Conservation (phyloP, 2,329 filamentous ascomycete species). For the Neonectria punicea region DNA sequence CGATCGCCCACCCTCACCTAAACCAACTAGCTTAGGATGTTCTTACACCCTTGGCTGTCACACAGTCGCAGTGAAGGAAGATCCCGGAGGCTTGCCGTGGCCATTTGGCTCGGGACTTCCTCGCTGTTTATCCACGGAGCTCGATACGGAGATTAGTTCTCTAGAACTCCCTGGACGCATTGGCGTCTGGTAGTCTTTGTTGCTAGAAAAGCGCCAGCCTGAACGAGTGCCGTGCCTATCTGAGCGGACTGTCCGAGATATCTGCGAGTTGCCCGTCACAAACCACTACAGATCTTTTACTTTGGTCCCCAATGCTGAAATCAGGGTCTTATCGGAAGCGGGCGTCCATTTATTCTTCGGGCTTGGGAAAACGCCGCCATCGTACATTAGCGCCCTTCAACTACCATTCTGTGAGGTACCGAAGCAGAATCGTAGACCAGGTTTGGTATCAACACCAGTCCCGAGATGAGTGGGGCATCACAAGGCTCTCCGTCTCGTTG, state of each 20-base stretch:
- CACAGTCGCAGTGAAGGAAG: slow-evolving; percentile 15
- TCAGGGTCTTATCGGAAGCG: slow-evolving; percentile 34
- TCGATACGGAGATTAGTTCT: background rate
- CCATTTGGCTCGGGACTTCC: background rate
- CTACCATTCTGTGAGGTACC: slow-evolving; percentile 11
- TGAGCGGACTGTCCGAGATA: slow-evolving; percentile 17
- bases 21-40: slow-evolving; percentile 4
- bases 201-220: background rate
- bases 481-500: slow-evolving; percentile 21
- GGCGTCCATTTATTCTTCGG: slow-evolving; percentile 23
- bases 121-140: background rate
- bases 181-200: background rate
- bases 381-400: slow-evolving; percentile 30
- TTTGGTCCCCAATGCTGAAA: slow-evolving; percentile 16
- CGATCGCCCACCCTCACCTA: slow-evolving; percentile 8
- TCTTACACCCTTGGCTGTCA: background rate
- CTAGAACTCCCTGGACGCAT: background rate
- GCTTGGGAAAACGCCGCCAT: slow-evolving; percentile 24
- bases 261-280: slow-evolving; percentile 15
- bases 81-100: slow-evolving; percentile 15
- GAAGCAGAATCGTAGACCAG: slow-evolving; percentile 17
- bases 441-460: slow-evolving; percentile 25
- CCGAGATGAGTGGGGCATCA: slow-evolving; percentile 26
- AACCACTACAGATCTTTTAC: background rate
- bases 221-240: background rate